Conservation (phyloP, 2,329 filamentous ascomycete genomes). For the Lachnellula cervina region DNA sequence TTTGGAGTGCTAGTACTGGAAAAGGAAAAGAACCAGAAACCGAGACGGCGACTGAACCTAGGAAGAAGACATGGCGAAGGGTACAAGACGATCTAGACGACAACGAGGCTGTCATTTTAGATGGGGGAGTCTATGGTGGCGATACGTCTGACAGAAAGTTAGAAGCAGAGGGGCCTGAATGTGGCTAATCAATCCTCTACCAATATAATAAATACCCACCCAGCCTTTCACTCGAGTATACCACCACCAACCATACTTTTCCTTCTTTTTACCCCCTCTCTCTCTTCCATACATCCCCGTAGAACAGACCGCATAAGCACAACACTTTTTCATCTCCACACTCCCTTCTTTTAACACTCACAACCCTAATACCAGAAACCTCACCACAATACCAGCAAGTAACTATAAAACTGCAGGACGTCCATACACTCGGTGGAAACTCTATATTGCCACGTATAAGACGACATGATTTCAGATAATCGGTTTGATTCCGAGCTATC, state of each 20-base stretch:
- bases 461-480: no score
- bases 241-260: no score
- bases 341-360: no score
- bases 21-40: slow-evolving; percentile 27
- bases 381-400: no score
- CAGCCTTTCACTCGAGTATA: background rate
- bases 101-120: slow-evolving; percentile 37
- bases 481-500: no score
- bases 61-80: slow-evolving; percentile 35
- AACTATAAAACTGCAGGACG: no score
- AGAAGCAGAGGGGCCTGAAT: slow-evolving; percentile 25
- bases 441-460: no score
- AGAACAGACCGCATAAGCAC: background rate
- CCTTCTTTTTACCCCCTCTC: background rate
- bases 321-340: no score
- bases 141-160: slow-evolving; percentile 9
- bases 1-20: slow-evolving; percentile 27
- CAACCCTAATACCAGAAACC: no score
- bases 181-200: slow-evolving; percentile 11
- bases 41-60: slow-evolving; percentile 13
- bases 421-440: no score
- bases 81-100: slow-evolving; percentile 39
- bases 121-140: slow-evolving; percentile 34
- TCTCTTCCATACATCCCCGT: background rate
- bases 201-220: background rate